phyloP scores from a whole-genome alignment of 2,329 filamentous ascomycete species.

The Penicillium sp. region DNA sequence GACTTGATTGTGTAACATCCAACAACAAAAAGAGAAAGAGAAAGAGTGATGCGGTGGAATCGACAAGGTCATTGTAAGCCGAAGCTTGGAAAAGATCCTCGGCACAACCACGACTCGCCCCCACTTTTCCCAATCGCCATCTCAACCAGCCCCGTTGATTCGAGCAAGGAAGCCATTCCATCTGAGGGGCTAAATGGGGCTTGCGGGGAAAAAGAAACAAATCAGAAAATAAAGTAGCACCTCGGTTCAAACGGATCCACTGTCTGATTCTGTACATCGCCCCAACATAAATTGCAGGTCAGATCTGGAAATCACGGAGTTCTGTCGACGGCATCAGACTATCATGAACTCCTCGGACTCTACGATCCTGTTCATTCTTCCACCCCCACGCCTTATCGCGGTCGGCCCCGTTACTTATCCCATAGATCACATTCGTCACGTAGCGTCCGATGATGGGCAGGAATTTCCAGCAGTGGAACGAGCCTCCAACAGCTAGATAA shows the following conservation, averaged over 20 bases:
- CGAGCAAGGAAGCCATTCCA: neutral
- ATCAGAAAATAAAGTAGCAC: neutral
- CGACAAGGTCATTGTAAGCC: neutral
- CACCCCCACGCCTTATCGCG: conserved; percentile 28
- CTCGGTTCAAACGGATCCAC: neutral
- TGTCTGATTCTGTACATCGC: neutral
- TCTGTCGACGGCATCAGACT: conserved; percentile 28
- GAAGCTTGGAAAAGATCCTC: conserved; percentile 6
- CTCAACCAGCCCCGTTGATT: neutral
- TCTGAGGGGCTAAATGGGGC: neutral
- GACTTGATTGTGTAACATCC: too few species aligned
- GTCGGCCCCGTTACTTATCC: conserved; percentile 46
- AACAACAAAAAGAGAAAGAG: neutral
- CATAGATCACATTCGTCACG: conserved; percentile 35
- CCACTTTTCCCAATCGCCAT: neutral
- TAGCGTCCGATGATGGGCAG: conserved; percentile 64
- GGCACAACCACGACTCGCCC: conserved; percentile 1
- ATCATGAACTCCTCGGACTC: conserved; percentile 28
- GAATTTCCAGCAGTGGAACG: conserved; percentile 67
- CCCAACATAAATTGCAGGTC: neutral
- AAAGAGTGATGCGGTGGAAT: neutral
- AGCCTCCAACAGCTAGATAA: conserved; percentile 63
- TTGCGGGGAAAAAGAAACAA: neutral
- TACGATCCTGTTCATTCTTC: conserved; percentile 12
- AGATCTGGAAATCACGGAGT: conserved; percentile 19